Evolutionary conservation across 257 asterid species (phyloP).

Genomic region (Nicotiana attenuata): DNA sequence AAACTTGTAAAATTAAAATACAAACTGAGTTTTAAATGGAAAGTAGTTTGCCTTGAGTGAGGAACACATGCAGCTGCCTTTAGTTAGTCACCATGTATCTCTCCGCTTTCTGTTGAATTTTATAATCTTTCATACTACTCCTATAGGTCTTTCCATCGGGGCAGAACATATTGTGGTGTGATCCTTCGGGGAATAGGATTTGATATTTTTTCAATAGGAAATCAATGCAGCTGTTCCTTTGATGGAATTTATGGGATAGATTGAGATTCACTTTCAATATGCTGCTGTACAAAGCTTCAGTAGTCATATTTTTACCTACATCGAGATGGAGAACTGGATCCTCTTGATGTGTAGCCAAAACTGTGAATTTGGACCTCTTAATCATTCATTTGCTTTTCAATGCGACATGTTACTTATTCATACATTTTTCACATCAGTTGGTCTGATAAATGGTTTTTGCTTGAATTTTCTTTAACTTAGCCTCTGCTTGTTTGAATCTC

Average conservation of each 20-base stretch:
- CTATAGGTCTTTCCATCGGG: not conserved
- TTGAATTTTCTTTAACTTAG: not conserved
- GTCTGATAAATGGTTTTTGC: not conserved
- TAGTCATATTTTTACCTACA: not conserved
- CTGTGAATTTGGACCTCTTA: not conserved
- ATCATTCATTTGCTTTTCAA: not conserved
- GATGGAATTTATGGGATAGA: not conserved
- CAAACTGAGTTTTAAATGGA: not conserved
- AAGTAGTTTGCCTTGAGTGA: not conserved
- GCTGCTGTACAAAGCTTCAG: not conserved
- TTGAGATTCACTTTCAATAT: not conserved
- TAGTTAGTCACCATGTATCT: not conserved
- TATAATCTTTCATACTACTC: not conserved
- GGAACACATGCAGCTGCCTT: not conserved
- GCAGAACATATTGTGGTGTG: not conserved
- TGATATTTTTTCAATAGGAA: not conserved
- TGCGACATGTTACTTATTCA: not conserved
- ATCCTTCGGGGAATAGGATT: not conserved
- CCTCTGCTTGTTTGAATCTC: not conserved
- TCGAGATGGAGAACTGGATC: not conserved
- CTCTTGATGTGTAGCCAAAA: not conserved
- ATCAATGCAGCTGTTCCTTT: not conserved
- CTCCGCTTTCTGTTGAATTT: not conserved
- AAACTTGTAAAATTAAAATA: not conserved
- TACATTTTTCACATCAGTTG: not conserved